Evolutionary conservation across 345 rosid species (phyloP), one percentile per base, ranked within the genome.

Genomic region (Salix dunnii): DNA sequence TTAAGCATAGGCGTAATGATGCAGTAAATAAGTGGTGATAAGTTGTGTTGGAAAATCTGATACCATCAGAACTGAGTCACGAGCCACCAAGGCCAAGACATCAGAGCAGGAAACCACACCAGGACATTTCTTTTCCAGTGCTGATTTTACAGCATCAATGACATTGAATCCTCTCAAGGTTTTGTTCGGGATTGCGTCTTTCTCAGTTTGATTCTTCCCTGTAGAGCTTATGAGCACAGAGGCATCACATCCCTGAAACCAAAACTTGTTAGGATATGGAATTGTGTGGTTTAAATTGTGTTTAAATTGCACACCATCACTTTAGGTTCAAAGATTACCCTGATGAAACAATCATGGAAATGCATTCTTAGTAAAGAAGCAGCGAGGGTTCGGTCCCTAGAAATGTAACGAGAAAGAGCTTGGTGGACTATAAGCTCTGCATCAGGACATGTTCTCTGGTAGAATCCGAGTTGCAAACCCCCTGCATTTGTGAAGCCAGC

Each of bases 321-420:
- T 35, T 17, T 10, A 67, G 23, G 3, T 16, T 70, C 13, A 23
- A n/a, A 62, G 40, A 82, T 31, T 84, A 85, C 90, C 83, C 89
- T 68, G 28, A 87, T 84, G 23, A 89, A 89, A 49, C 90, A 89
- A 67, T 88, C 90, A 76, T 88, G 91, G 25, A 88, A 86, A 83
- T 86, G 73, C 89, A 87, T 74, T 77, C 91, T 87, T 9, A 89
- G 80, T 20, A 87, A 74, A 13, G 84, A 49, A 1, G 91, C 88
- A 16, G 90, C 90, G 65, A 89, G 86, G 33, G 86, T 83, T 21
- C 81, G 77, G 75, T 82, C 81, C 49, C 61, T 74, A 9, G 87
- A 82, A 55, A 88, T 85, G 80, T 67, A 68, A 5, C 70, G 79
- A 7, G 36, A 6, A 21, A 86, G 77, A 2, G 80, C 27, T 27